These are phyloP conservation scores for Gynostemma pentaphyllum DNA, from an alignment of 306 rosid genomes.

Conservation along the genomic window DNA sequence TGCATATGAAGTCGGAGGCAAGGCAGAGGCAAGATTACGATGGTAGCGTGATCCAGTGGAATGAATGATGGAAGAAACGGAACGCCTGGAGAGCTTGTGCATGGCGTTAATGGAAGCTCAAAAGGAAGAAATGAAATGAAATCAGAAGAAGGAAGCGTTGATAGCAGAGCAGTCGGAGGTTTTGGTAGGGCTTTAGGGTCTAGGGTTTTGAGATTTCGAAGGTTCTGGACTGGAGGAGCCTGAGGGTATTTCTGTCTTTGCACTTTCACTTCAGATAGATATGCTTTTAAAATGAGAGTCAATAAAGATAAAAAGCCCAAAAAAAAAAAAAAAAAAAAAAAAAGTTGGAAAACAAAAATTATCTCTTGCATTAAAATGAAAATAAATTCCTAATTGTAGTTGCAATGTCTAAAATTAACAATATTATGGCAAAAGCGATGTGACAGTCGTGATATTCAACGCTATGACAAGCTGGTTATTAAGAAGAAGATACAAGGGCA, in stretches of 20 bases:
- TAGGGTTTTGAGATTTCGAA: conserved; percentile 23
- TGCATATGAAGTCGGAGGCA: conserved; percentile 30
- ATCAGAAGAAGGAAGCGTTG: neutral
- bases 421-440: no score
- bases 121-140: neutral
- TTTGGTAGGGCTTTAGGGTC: conserved; percentile 47
- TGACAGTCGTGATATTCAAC: no score
- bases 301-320: no score
- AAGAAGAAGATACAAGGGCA: no score
- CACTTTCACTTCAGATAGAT: no score
- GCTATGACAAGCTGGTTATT: no score
- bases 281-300: no score
- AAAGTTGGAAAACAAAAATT: no score
- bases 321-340: no score
- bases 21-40: conserved; percentile 22
- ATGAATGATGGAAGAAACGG: conserved; percentile 47
- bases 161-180: conserved; percentile 32
- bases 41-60: conserved; percentile 28
- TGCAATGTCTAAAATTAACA: no score
- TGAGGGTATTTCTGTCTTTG: conserved; percentile 4
- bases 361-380: no score
- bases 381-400: no score
- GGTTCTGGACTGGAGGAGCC: conserved; percentile 56
- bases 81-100: conserved; percentile 65
- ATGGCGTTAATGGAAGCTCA: conserved; percentile 22